phyloP scores from a whole-genome alignment of 2,329 filamentous ascomycete genomes.

The Botrytis fragariae region DNA sequence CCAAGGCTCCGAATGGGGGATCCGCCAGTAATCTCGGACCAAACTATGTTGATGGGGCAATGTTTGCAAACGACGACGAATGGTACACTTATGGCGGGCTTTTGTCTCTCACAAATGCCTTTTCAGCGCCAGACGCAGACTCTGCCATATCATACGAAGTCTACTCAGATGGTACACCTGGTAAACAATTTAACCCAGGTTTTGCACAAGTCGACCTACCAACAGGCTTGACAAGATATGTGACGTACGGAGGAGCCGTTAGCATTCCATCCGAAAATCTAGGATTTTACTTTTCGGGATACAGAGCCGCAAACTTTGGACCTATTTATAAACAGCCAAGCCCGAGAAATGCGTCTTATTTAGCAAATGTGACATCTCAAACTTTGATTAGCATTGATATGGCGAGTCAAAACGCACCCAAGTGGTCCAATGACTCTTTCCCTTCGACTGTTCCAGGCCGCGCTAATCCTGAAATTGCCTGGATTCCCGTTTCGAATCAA shows the following conservation, averaged over 20 bases:
- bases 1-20: conserved; percentile 48
- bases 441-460: conserved; percentile 51
- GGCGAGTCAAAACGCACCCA: conserved; percentile 47
- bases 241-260: conserved; percentile 62
- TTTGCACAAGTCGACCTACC: conserved; percentile 38
- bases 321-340: conserved; percentile 44
- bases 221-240: conserved; percentile 54
- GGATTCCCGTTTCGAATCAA: conserved; percentile 73
- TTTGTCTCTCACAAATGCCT: conserved; percentile 39
- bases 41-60: conserved; percentile 59
- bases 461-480: conserved; percentile 64
- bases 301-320: conserved; percentile 51
- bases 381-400: conserved; percentile 62
- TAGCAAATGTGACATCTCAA: conserved; percentile 46
- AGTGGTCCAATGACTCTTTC: conserved; percentile 58
- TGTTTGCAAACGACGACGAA: conserved; percentile 63
- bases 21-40: conserved; percentile 52
- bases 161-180: conserved; percentile 51
- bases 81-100: conserved; percentile 65
- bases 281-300: conserved; percentile 69
- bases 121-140: conserved; percentile 44
- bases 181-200: not conserved
- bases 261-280: conserved; percentile 68
- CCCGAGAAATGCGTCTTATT: conserved; percentile 25
- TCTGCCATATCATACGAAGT: conserved; percentile 51